Evolutionary conservation across 306 rosid genomes (phyloP).

Genomic region (Amphicarpaea edgeworthii): DNA sequence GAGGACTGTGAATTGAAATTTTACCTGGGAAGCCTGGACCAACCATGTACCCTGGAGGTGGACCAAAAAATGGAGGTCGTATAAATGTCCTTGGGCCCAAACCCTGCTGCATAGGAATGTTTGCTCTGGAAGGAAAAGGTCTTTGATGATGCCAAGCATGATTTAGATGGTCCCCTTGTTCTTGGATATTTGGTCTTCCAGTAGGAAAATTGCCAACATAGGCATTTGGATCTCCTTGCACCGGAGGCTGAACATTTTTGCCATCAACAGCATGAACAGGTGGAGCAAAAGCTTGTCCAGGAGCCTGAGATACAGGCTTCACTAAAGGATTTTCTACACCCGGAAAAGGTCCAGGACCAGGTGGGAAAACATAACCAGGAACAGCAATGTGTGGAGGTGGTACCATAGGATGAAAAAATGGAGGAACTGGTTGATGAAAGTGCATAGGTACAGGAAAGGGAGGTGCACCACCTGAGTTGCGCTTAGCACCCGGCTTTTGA

Average conservation of each 20-base stretch:
- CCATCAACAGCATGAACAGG: slow-evolving; percentile 59
- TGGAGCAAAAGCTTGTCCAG: slow-evolving; percentile 65
- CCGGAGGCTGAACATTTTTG: slow-evolving; percentile 60
- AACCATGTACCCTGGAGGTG: slow-evolving; percentile 79
- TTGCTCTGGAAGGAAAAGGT: slow-evolving; percentile 67
- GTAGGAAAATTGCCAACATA: slow-evolving; percentile 59
- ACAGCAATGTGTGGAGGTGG: slow-evolving; percentile 72
- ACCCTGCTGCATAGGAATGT: slow-evolving; percentile 72
- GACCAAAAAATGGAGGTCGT: slow-evolving; percentile 72
- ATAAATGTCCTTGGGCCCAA: slow-evolving; percentile 78
- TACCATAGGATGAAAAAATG: slow-evolving; percentile 66
- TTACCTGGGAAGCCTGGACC: slow-evolving; percentile 86
- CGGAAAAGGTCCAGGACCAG: slow-evolving; percentile 69
- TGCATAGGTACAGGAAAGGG: slow-evolving; percentile 66
- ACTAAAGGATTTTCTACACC: slow-evolving; percentile 63
- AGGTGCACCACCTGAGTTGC: slow-evolving; percentile 59
- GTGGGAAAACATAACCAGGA: slow-evolving; percentile 74
- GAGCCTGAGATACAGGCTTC: slow-evolving; percentile 67
- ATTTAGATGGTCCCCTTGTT: slow-evolving; percentile 69
- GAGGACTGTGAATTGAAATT: slow-evolving; percentile 32
- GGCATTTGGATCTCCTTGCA: slow-evolving; percentile 69
- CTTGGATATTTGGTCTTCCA: slow-evolving; percentile 76
- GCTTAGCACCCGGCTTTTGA: slow-evolving; percentile 74
- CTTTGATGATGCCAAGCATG: slow-evolving; percentile 82
- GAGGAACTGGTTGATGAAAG: slow-evolving; percentile 66